Evolutionary conservation across 169 alveolate genomes (phyloP).

Genomic region (Neospora caninum): DNA sequence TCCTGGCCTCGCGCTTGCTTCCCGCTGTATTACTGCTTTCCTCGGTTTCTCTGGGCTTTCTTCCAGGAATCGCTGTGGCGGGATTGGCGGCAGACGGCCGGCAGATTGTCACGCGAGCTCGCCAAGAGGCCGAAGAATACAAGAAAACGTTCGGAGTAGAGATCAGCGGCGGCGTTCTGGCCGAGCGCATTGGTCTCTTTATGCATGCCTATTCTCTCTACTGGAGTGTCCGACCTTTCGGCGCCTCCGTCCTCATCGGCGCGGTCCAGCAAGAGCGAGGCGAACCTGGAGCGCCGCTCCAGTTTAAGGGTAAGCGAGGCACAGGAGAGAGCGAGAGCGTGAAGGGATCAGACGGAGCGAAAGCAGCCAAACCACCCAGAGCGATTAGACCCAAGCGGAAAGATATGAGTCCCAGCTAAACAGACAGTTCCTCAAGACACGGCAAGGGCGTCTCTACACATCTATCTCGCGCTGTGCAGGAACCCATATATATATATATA

Average conservation of each 20-base stretch:
- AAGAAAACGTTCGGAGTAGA: slow-evolving; percentile 82
- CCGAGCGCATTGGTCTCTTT: slow-evolving; percentile 89
- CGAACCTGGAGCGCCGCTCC: not conserved
- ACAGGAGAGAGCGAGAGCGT: not conserved
- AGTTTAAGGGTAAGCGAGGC: slow-evolving; percentile 39
- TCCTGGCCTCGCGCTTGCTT: too few relatives aligned
- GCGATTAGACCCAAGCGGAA: not conserved
- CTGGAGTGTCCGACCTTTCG: slow-evolving; percentile 89
- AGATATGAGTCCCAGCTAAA: not conserved
- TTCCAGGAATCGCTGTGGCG: slow-evolving; percentile 80
- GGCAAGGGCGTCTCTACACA: too few relatives aligned
- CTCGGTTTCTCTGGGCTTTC: not conserved
- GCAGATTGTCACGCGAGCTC: slow-evolving; percentile 84
- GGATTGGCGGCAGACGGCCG: slow-evolving; percentile 92
- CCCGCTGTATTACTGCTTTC: too few relatives aligned
- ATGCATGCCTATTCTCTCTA: slow-evolving; percentile 87
- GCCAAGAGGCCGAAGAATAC: slow-evolving; percentile 84
- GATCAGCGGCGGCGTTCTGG: slow-evolving; percentile 83
- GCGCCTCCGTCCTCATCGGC: slow-evolving; percentile 85
- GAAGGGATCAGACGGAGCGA: not conserved
- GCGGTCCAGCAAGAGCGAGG: slow-evolving; percentile 58
- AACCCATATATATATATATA: too few relatives aligned
- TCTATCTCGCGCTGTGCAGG: too few relatives aligned
- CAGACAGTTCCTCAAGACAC: too few relatives aligned
- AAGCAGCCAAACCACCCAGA: not conserved